phyloP scores from a whole-genome alignment of 768 basidiomycete genomes.

The Albatrellus ellisii region DNA sequence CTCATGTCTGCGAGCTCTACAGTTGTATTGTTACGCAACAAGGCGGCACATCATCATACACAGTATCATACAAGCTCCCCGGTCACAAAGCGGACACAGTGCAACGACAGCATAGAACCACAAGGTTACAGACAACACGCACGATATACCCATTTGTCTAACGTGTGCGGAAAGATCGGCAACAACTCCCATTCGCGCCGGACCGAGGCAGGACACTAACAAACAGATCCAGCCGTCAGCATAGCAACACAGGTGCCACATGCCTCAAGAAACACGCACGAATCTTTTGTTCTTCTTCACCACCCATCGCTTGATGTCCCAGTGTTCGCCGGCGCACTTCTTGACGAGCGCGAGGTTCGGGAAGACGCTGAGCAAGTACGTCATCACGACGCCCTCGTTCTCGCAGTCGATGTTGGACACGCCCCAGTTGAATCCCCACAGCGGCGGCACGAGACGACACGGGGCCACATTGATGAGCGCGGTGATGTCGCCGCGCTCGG shows the following conservation, averaged over 20 bases:
- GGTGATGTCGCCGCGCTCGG: background rate
- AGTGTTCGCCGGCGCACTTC: background rate
- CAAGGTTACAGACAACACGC: background rate
- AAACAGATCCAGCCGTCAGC: background rate
- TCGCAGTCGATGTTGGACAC: background rate
- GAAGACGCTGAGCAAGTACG: background rate
- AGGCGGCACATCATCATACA: too few species aligned
- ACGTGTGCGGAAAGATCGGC: background rate
- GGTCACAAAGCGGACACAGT: too few species aligned
- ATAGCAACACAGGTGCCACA: background rate
- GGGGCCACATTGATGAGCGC: background rate
- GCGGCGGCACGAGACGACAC: background rate
- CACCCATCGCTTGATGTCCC: background rate
- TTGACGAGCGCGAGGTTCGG: background rate
- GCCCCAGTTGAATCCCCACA: conserved; percentile 2
- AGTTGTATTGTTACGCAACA: too few species aligned
- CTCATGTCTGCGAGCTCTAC: too few species aligned
- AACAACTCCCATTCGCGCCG: background rate
- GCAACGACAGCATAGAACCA: background rate
- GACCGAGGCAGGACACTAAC: background rate
- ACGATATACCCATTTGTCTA: background rate
- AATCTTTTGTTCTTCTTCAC: background rate
- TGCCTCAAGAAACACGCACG: background rate
- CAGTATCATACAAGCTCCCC: too few species aligned
- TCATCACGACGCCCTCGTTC: background rate